Conservation (phyloP, 345 rosid genomes). For the Passiflora organensis region DNA sequence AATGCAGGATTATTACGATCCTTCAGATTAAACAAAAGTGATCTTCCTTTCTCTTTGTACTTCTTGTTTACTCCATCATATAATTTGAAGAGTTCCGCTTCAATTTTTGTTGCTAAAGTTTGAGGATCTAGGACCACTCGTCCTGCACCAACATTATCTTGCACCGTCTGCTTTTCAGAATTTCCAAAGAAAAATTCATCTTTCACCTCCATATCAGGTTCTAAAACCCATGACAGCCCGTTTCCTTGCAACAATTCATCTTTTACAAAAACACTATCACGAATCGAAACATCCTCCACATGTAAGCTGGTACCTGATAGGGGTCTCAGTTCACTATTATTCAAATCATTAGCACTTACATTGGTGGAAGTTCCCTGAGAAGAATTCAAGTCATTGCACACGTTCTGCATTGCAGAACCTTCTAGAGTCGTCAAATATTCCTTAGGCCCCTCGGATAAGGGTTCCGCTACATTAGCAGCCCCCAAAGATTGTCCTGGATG, state of each 20-base stretch:
- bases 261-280: constrained; percentile 63
- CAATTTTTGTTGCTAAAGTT: constrained; percentile 56
- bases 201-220: constrained; percentile 34
- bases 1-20: constrained; percentile 87
- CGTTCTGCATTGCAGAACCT: constrained; percentile 17
- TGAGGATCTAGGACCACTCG: constrained; percentile 35
- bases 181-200: constrained; percentile 30
- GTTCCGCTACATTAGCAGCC: constrained; percentile 16
- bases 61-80: constrained; percentile 96
- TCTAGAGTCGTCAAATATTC: constrained; percentile 20
- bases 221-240: constrained; percentile 86
- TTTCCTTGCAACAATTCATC: constrained; percentile 97
- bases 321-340: constrained; percentile 33
- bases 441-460: constrained; percentile 19
- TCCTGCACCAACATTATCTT: constrained; percentile 13
- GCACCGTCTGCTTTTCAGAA: constrained; percentile 16
- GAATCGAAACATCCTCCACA: constrained; percentile 56
- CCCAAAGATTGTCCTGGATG: constrained; percentile 16
- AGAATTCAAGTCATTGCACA: constrained; percentile 16
- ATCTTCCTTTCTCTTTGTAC: constrained; percentile 86
- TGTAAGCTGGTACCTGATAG: constrained; percentile 37
- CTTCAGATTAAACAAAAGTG: constrained; percentile 81
- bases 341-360: constrained; percentile 21
- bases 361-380: constrained; percentile 17
- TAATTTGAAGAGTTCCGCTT: constrained; percentile 68